Evolutionary conservation across 2,329 filamentous ascomycete genomes (phyloP), one percentile per base, ranked within the genome.

Genomic region (Cladosporium sp.): DNA sequence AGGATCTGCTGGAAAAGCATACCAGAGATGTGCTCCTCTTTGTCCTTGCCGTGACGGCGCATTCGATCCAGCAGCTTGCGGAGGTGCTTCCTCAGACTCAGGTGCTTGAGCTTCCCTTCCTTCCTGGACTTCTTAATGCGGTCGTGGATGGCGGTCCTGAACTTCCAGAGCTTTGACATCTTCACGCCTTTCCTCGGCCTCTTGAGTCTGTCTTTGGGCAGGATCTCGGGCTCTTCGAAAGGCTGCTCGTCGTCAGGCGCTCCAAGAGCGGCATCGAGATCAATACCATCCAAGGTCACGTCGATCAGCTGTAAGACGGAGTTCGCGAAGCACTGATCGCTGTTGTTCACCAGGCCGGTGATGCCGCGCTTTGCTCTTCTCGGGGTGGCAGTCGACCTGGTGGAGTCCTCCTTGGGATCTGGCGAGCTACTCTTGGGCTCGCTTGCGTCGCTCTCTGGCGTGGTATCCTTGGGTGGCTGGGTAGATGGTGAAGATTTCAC

Each of bases 271-370:
- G 15, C n/a, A 15, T 52, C 47, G 7, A 52, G 8, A 15, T 57
- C 20, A 15, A 45, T 9, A 20, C 22, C 19, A 9, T 47, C 45
- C 15, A 60, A 22, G 1, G 52, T 53, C 3, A 48, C 43, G 15
- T 52, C 51, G 2, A 60, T 19, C 22, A 58, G 7, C 30, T 62
- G 59, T 8, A 61, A 37, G 4, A 47, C 47, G 11, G 47, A 42
- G 39, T 56, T 59, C 4, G 56, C 41, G 42, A 58, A 62, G 47
- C 59, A 62, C 3, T 49, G 45, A 8, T 53, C 42, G 12, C 30
- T 12, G 19, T 19, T n/a, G 27, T 57, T 60, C 30, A 41, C 18
- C 7, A 59, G 38, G 13, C 58, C 58, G 18, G 11, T 38, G 30
- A 50, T 32, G 13, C 38, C 20, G 8, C 44, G 24, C 11, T 13